phyloP scores from a whole-genome alignment of 129 eudicot species.

The Arctium minus region DNA sequence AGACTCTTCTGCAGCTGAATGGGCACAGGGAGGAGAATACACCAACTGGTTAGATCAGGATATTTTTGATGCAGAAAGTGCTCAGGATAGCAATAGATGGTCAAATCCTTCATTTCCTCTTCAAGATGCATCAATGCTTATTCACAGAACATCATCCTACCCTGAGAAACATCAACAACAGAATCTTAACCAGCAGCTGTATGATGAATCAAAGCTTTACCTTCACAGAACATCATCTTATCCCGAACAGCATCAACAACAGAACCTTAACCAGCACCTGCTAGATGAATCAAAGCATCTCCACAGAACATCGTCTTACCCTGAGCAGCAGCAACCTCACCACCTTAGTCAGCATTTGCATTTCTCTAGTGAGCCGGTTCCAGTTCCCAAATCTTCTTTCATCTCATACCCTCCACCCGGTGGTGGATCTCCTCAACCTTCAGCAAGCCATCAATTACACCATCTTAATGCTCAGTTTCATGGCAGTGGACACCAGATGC shows the following conservation, averaged over 20 bases:
- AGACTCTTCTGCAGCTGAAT: slow-evolving; percentile 83
- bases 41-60: slow-evolving; percentile 65
- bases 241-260: slow-evolving; percentile 68
- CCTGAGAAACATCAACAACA: slow-evolving; percentile 70
- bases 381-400: slow-evolving; percentile 65
- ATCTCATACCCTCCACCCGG: slow-evolving; percentile 80
- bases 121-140: slow-evolving; percentile 39
- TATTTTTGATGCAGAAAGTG: slow-evolving; percentile 38
- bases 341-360: slow-evolving; percentile 42
- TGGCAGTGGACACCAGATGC: slow-evolving; percentile 47
- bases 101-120: slow-evolving; percentile 49
- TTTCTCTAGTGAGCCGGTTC: slow-evolving; percentile 69
- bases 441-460: slow-evolving; percentile 45
- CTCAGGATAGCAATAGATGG: slow-evolving; percentile 50
- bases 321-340: slow-evolving; percentile 61
- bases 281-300: slow-evolving; percentile 46
- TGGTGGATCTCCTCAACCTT: slow-evolving; percentile 53
- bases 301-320: slow-evolving; percentile 81
- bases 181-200: slow-evolving; percentile 32
- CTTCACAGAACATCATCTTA: slow-evolving; percentile 70
- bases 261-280: slow-evolving; percentile 30
- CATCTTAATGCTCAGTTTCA: slow-evolving; percentile 47
- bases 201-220: slow-evolving; percentile 14
- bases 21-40: slow-evolving; percentile 58
- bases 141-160: slow-evolving; percentile 70